Percentiles rank a stretch among this genome's conserved stretches.
Conservation (phyloP, 148 eudicot genomes). For the Rhododendron griersonianum region DNA sequence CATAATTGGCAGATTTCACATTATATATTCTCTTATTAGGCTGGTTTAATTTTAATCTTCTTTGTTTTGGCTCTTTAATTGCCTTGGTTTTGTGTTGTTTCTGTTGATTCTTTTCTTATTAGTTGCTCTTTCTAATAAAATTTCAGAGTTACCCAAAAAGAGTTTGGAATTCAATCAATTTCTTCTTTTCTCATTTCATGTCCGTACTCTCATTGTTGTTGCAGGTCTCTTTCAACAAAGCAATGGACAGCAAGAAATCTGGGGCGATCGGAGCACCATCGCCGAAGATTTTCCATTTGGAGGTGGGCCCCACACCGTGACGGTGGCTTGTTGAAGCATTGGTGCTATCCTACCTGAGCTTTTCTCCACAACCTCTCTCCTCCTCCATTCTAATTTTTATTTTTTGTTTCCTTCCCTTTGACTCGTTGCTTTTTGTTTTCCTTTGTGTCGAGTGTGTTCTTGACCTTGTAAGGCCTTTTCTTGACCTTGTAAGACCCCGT, state of each 20-base stretch:
- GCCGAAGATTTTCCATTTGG: neutral
- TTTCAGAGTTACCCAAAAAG: too few species aligned
- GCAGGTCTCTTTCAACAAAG: neutral
- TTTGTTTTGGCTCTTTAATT: too few species aligned
- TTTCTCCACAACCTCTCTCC: conserved; percentile 4
- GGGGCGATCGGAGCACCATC: neutral
- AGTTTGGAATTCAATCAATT: neutral
- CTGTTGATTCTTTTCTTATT: neutral
- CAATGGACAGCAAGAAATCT: neutral
- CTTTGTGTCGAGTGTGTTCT: conserved; percentile 31
- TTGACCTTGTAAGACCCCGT: conserved; percentile 60
- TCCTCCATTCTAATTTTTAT: neutral
- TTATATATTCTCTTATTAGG: too few species aligned
- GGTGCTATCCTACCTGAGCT: conserved; percentile 62
- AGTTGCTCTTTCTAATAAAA: neutral
- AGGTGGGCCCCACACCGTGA: neutral
- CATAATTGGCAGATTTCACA: too few species aligned
- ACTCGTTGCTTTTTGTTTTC: conserved; percentile 27
- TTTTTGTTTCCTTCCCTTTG: conserved; percentile 9
- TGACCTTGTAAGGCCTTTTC: conserved; percentile 71
- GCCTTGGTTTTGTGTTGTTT: too few species aligned
- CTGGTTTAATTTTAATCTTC: too few species aligned
- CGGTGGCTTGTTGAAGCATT: conserved; percentile 6
- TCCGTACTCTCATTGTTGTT: neutral
- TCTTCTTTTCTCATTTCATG: too few species aligned